Conservation (phyloP, 2,329 filamentous ascomycete species). For the Parastagonospora avenae region DNA sequence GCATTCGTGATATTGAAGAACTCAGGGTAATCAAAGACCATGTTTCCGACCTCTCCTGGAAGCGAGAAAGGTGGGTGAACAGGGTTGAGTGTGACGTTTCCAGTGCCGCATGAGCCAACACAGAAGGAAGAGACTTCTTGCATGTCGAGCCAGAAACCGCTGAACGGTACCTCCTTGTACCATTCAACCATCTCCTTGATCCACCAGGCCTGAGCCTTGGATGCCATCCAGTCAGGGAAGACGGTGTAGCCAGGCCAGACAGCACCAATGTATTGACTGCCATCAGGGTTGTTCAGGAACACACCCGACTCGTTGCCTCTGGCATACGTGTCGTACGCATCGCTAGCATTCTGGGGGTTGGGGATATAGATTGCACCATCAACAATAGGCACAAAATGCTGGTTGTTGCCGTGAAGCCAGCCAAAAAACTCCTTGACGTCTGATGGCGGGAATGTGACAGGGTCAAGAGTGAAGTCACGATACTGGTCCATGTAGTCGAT, state of each 20-base stretch:
- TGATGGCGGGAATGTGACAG: slow-evolving; percentile 55
- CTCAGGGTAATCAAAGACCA: slow-evolving; percentile 69
- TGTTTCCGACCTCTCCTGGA: slow-evolving; percentile 67
- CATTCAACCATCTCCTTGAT: slow-evolving; percentile 58
- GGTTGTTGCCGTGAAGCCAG: slow-evolving; percentile 58
- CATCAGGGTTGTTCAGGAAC: slow-evolving; percentile 61
- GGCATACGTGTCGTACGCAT: slow-evolving; percentile 59
- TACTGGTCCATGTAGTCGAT: slow-evolving; percentile 53
- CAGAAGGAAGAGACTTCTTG: slow-evolving; percentile 68
- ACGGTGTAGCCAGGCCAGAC: slow-evolving; percentile 66
- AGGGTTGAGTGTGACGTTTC: slow-evolving; percentile 69
- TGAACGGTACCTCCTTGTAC: slow-evolving; percentile 59
- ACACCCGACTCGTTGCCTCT: slow-evolving; percentile 56
- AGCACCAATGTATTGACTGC: slow-evolving; percentile 59
- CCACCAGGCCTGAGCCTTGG: slow-evolving; percentile 66
- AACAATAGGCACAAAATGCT: slow-evolving; percentile 66
- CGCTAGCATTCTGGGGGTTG: slow-evolving; percentile 70
- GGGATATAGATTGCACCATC: slow-evolving; percentile 73
- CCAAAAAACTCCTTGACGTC: slow-evolving; percentile 59
- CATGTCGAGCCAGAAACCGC: slow-evolving; percentile 67
- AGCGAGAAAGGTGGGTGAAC: slow-evolving; percentile 69
- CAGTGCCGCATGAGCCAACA: slow-evolving; percentile 72
- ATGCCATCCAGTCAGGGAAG: slow-evolving; percentile 65
- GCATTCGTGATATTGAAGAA: slow-evolving; percentile 71
- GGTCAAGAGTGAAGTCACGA: slow-evolving; percentile 64